Base-by-base conservation (phyloP, 1,139 yeast species). In the Yamadazyma dendronema region DNA sequence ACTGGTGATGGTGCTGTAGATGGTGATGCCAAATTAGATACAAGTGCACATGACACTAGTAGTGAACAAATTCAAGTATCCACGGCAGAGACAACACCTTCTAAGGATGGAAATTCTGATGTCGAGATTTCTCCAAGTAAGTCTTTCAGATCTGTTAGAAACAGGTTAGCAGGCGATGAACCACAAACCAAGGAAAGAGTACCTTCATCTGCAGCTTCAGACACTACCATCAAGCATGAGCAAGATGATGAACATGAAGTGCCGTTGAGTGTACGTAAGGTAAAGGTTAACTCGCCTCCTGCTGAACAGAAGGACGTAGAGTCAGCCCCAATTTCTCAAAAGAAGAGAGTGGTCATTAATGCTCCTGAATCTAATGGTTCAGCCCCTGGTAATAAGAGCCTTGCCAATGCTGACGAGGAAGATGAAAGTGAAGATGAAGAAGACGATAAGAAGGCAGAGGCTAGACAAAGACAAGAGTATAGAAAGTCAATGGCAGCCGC, bases 401-500 rank as follows among this genome's bases (percentile, higher is more conserved):
- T n/a, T n/a, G n/a, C n/a, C n/a, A n/a, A n/a, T n/a, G 21, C 17
- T 13, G 16, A 27, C 6, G 47, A 37, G 11, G 38, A 34, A 2
- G 36, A 36, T 11, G 50, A 46, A 7, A 47, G 44, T 3, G 52
- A 46, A 1, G 56, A 53, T 15, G 48, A 44, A 3, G 56, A 59
- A 25, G 57, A 54, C 13, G 58, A 48, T 13, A 56, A 58, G 36
- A 60, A 61, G 29, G 49, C 48, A 3, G 57, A 62, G 39, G 73
- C 74, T 1, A 65, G 71, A 51, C 68, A 67, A 47, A 62, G 74
- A 46, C 77, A 70, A 49, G 76, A 70, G 42, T 65, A 66, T 41
- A 64, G 77, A 38, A 71, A 71, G 50, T 70, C 76, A 2, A 67
- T 71, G 72, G 77, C 77, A 2, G 77, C 77, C 1, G 75, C 76